Percentiles rank a stretch among this genome's conserved stretches.
phyloP scores from a whole-genome alignment of 192 early-diverging fungal species.

The Dissophora globulifera region DNA sequence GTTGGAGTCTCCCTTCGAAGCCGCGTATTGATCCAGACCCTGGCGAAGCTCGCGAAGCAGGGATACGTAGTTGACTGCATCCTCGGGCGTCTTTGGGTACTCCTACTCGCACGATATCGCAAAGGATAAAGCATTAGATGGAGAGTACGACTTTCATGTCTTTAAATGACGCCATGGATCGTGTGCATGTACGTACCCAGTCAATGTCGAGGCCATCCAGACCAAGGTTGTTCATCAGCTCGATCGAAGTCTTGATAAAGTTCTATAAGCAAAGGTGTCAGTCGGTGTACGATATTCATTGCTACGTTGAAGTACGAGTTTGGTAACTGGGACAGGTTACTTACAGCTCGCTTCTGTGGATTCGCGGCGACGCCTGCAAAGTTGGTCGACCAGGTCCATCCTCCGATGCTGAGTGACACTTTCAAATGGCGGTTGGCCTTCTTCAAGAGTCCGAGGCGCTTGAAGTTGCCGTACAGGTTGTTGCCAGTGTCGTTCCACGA shows the following conservation, averaged over 20 bases:
- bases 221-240: constrained; percentile 59
- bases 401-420: constrained; percentile 79
- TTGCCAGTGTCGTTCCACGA: constrained; percentile 65
- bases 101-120: constrained; percentile 67
- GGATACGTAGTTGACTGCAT: constrained; percentile 81
- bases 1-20: constrained; percentile 32
- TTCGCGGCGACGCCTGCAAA: constrained; percentile 72
- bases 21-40: constrained; percentile 68
- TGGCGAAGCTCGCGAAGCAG: constrained; percentile 80
- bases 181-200: constrained; percentile 44
- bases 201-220: constrained; percentile 67
- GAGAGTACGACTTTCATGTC: no score
- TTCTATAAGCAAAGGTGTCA: no score
- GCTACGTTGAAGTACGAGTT: no score
- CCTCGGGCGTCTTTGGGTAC: constrained; percentile 78
- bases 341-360: constrained; percentile 55
- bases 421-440: constrained; percentile 74
- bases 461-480: constrained; percentile 67
- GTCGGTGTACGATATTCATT: no score
- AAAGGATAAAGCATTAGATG: no score
- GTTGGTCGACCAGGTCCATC: constrained; percentile 79
- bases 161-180: no score
- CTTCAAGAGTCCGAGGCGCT: constrained; percentile 75
- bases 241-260: constrained; percentile 67
- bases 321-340: not conserved